Evolutionary conservation across 768 basidiomycete species (phyloP).

Genomic region (Lyophyllum decastes): DNA sequence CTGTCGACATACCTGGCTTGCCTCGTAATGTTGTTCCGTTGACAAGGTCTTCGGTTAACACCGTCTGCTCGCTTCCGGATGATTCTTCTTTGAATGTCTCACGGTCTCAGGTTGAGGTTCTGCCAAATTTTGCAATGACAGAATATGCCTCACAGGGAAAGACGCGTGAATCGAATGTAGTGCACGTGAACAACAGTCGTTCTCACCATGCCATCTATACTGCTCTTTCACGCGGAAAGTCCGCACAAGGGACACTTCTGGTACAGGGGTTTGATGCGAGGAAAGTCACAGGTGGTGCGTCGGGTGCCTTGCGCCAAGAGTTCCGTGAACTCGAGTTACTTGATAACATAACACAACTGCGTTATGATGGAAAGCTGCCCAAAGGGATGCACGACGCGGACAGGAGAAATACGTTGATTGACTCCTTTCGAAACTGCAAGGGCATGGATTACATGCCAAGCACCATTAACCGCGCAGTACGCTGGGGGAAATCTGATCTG

Average conservation of each 20-base stretch:
- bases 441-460: slow-evolving; percentile 22
- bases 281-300: slow-evolving; percentile 26
- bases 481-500: slow-evolving; percentile 19
- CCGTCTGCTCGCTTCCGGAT: not conserved
- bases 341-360: slow-evolving; percentile 31
- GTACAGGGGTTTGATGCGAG: slow-evolving; percentile 23
- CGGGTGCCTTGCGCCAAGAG: slow-evolving; percentile 30
- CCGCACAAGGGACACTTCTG: slow-evolving; percentile 24
- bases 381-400: slow-evolving; percentile 10
- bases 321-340: no score
- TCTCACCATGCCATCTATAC: no score
- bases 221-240: slow-evolving; percentile 26
- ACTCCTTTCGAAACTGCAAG: slow-evolving; percentile 20
- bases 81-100: not conserved
- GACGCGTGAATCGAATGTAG: not conserved
- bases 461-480: slow-evolving; percentile 14
- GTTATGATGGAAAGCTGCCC: slow-evolving; percentile 21
- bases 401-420: slow-evolving; percentile 22
- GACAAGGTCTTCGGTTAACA: no score
- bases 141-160: slow-evolving; percentile 21
- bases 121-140: not conserved
- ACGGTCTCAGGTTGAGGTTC: not conserved
- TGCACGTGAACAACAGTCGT: no score
- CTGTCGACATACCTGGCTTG: not conserved
- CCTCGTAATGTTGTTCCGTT: not conserved